Conservation (phyloP, 179 eudicot genomes). For the Heliamphora pulchella region DNA sequence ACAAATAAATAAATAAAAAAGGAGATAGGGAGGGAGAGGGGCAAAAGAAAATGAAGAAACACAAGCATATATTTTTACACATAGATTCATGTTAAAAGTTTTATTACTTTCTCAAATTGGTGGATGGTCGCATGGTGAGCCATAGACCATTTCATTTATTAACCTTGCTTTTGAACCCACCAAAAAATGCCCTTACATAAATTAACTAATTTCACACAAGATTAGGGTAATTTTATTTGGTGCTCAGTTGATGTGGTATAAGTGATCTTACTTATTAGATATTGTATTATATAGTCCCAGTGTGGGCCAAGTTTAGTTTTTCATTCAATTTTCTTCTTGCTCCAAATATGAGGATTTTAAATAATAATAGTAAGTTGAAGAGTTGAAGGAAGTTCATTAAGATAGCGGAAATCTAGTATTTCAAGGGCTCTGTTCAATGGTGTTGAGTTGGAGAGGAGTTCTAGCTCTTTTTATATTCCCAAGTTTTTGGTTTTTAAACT, state of each 20-base stretch:
- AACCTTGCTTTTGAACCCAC: not conserved
- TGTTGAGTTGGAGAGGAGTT: not conserved
- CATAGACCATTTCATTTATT: not conserved
- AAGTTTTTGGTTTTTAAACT: not conserved
- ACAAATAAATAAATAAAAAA: no score
- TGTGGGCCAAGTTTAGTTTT: not conserved
- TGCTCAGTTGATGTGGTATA: conserved; percentile 8
- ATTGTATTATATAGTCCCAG: not conserved
- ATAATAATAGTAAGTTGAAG: not conserved
- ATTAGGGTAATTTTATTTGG: not conserved
- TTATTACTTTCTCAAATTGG: not conserved
- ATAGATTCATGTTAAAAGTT: no score
- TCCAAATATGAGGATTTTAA: not conserved
- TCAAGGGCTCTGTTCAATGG: not conserved
- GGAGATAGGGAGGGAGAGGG: no score
- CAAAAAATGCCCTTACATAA: not conserved
- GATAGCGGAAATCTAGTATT: not conserved
- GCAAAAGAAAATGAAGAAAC: no score
- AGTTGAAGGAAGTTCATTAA: not conserved
- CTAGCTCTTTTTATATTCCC: not conserved
- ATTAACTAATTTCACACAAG: not conserved
- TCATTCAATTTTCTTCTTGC: conserved; percentile 9
- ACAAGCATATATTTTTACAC: no score
- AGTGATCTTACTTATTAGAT: not conserved
- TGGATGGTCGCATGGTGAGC: conserved; percentile 8